These are phyloP conservation scores for Kodamaea sp. DNA, from an alignment of 1,139 yeast species.

Conservation along the genomic window DNA sequence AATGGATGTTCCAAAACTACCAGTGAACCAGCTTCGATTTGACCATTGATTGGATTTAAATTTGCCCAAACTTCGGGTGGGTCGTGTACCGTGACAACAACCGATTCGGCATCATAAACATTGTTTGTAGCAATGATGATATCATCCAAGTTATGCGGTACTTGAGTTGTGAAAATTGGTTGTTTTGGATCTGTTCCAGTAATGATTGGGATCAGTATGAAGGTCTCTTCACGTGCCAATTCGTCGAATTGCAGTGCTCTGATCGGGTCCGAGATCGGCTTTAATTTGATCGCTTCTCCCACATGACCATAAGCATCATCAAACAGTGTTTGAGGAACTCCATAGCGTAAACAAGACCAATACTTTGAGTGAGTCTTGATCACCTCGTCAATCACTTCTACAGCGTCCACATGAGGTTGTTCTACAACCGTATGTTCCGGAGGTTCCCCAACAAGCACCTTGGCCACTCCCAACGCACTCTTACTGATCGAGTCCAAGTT, in stretches of 20 bases:
- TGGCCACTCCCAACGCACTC: constrained; percentile 90
- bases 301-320: constrained; percentile 43
- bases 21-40: constrained; percentile 68
- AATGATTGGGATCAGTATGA: constrained; percentile 69
- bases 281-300: constrained; percentile 19
- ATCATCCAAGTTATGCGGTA: constrained; percentile 55
- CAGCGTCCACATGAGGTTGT: constrained; percentile 71
- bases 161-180: constrained; percentile 38
- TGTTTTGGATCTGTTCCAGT: constrained; percentile 22
- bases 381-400: constrained; percentile 86
- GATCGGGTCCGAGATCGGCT: constrained; percentile 58
- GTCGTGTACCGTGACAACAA: constrained; percentile 78
- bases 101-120: constrained; percentile 58
- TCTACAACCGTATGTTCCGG: constrained; percentile 67
- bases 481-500: constrained; percentile 86
- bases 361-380: constrained; percentile 75
- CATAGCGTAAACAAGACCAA: constrained; percentile 86
- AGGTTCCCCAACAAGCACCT: constrained; percentile 90
- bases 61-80: constrained; percentile 94
- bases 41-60: constrained; percentile 75
- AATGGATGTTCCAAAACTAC: constrained; percentile 53
- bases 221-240: constrained; percentile 51
- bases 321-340: constrained; percentile 39
- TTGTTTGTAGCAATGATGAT: constrained; percentile 75
- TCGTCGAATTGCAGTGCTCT: constrained; percentile 64